Percentiles rank a stretch among this genome's conserved stretches.
Conservation (phyloP, 768 basidiomycete species). For the Strobilomyces confusus region DNA sequence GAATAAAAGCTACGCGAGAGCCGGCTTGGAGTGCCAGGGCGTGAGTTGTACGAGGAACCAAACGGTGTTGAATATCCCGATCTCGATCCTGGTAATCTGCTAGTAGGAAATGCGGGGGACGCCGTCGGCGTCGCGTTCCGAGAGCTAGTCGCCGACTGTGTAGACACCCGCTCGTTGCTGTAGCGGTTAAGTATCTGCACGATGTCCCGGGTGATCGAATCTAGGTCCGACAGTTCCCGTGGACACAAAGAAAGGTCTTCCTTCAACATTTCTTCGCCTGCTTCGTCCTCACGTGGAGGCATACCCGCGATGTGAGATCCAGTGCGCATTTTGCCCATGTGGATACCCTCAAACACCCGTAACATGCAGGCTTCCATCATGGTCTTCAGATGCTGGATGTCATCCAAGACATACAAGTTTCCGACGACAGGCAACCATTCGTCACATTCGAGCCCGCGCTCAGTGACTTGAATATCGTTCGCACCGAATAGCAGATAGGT, state of each 20-base stretch:
- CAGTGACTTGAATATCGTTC: conserved; percentile 64
- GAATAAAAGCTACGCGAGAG: conserved; percentile 38
- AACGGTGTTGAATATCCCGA: conserved; percentile 62
- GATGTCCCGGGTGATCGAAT: conserved; percentile 67
- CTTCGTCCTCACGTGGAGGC: conserved; percentile 47
- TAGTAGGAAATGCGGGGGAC: conserved; percentile 42
- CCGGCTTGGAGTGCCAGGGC: conserved; percentile 63
- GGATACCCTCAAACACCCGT: conserved; percentile 86
- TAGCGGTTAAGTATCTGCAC: conserved; percentile 71
- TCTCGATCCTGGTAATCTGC: conserved; percentile 39
- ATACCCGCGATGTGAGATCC: conserved; percentile 33
- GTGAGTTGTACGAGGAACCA: conserved; percentile 46
- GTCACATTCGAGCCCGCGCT: conserved; percentile 80
- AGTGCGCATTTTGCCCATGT: conserved; percentile 33
- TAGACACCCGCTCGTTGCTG: conserved; percentile 57
- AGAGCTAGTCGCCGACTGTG: conserved; percentile 58
- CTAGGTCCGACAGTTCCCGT: conserved; percentile 74
- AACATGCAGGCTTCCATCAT: conserved; percentile 82
- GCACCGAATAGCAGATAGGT: conserved; percentile 91
- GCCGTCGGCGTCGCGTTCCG: conserved; percentile 63
- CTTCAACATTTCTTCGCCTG: conserved; percentile 44
- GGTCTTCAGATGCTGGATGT: conserved; percentile 75
- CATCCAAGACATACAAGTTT: conserved; percentile 68
- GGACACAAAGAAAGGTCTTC: conserved; percentile 52
- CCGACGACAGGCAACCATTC: conserved; percentile 86